Percentiles rank a stretch among this genome's conserved stretches.
phyloP scores from a whole-genome alignment of 495 filamentous ascomycete genomes.

The Delitschia confertaspora region DNA sequence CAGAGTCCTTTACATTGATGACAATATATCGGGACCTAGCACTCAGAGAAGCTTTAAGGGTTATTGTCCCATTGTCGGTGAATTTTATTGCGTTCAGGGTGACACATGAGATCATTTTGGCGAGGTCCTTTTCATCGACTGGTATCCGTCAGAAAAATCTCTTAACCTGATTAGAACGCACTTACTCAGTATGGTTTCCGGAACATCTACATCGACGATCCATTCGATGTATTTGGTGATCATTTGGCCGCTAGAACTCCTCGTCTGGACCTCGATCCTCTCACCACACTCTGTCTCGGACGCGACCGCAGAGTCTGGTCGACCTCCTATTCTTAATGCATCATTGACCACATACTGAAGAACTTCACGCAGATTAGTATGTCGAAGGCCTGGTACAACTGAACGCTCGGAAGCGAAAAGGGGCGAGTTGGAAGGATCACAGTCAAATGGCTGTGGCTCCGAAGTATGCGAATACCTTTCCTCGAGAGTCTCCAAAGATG shows the following conservation, averaged over 20 bases:
- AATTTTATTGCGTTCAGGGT: conserved; percentile 77
- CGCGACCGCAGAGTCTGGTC: conserved; percentile 60
- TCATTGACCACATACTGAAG: conserved; percentile 61
- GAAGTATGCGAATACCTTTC: conserved; percentile 13
- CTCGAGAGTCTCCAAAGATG: conserved; percentile 1
- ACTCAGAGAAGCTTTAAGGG: conserved; percentile 46
- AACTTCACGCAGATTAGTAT: conserved; percentile 55
- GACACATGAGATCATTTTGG: conserved; percentile 64
- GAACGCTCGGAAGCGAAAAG: conserved; percentile 40
- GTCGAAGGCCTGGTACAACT: conserved; percentile 45
- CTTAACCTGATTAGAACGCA: not conserved
- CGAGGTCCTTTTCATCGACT: conserved; percentile 65
- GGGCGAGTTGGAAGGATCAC: conserved; percentile 15
- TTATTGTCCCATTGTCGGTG: conserved; percentile 61
- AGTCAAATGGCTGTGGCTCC: conserved; percentile 8
- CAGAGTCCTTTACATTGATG: conserved; percentile 59
- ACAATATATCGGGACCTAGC: conserved; percentile 46
- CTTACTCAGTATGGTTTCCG: conserved; percentile 53
- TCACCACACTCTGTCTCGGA: conserved; percentile 55
- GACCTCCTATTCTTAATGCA: conserved; percentile 59
- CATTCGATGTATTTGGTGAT: conserved; percentile 57
- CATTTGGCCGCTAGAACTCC: conserved; percentile 50
- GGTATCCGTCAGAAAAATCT: conserved; percentile 22
- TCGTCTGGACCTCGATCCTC: conserved; percentile 53
- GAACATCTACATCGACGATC: conserved; percentile 56